A percentile compares a stretch with the other conserved stretches of the same genome.
Evolutionary conservation across 352 stramenopile genomes (phyloP).

Genomic region (Pythium folliculosum): DNA sequence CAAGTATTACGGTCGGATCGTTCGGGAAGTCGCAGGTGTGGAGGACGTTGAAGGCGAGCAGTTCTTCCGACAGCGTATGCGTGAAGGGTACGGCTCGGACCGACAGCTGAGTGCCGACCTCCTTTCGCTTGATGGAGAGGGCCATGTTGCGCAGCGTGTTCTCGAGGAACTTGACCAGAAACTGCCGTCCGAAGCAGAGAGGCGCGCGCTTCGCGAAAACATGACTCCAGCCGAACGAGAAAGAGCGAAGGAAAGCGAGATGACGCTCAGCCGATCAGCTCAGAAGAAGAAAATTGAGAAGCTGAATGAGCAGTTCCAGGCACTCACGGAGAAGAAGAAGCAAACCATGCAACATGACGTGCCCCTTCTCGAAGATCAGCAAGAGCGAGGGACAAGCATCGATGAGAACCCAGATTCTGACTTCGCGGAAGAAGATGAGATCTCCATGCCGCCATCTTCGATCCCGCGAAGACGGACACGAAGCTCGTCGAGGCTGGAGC

Average conservation of each 20-base stretch:
- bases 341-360: constrained; percentile 61
- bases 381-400: constrained; percentile 31
- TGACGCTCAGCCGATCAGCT: constrained; percentile 66
- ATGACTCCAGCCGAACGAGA: constrained; percentile 19
- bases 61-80: constrained; percentile 89
- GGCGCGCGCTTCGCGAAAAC: constrained; percentile 3
- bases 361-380: constrained; percentile 29
- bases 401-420: constrained; percentile 28
- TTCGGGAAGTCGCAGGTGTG: constrained; percentile 90
- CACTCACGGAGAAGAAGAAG: constrained; percentile 78
- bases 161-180: constrained; percentile 57
- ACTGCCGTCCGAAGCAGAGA: constrained; percentile 15
- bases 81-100: constrained; percentile 83
- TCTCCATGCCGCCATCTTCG: constrained; percentile 15
- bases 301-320: constrained; percentile 80
- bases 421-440: constrained; percentile 29
- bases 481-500: constrained; percentile 18
- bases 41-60: constrained; percentile 88
- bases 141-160: constrained; percentile 73
- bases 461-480: constrained; percentile 4
- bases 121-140: constrained; percentile 42
- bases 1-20: constrained; percentile 91
- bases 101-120: constrained; percentile 49
- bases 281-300: constrained; percentile 88
- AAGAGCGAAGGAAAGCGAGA: constrained; percentile 68